A percentile compares a stretch with the other conserved stretches of the same genome.
Evolutionary conservation across 169 alveolate species (phyloP).

Genomic region (Plasmodium billcollinsi): DNA sequence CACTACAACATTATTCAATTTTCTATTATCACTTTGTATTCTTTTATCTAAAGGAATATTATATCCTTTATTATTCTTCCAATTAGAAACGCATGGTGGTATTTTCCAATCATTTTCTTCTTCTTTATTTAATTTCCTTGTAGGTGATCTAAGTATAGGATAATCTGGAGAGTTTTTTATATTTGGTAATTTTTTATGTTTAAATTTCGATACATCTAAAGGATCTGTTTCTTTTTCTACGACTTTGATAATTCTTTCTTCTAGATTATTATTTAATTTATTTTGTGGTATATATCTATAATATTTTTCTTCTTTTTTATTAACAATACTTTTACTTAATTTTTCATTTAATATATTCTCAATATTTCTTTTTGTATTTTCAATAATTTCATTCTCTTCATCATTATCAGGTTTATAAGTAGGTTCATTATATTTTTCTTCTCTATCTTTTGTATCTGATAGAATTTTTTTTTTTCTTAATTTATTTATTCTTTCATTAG

Average conservation of each 20-base stretch:
- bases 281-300: conserved; percentile 89
- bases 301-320: conserved; percentile 83
- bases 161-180: conserved; percentile 90
- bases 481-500: conserved; percentile 66
- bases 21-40: conserved; percentile 97
- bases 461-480: conserved; percentile 80
- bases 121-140: conserved; percentile 95
- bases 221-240: conserved; percentile 95
- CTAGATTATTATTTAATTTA: conserved; percentile 83
- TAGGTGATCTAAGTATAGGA: conserved; percentile 93
- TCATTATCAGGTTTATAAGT: conserved; percentile 85
- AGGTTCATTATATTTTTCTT: conserved; percentile 81
- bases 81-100: conserved; percentile 98
- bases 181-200: conserved; percentile 94
- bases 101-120: conserved; percentile 97
- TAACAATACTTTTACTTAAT: conserved; percentile 74
- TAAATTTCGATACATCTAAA: conserved; percentile 95
- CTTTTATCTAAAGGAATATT: conserved; percentile 98
- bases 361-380: conserved; percentile 86
- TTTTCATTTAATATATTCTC: conserved; percentile 86
- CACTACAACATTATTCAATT: conserved; percentile 92
- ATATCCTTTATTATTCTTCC: conserved; percentile 98
- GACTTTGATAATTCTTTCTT: conserved; percentile 91
- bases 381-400: conserved; percentile 80
- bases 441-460: conserved; percentile 81